Percentiles rank a stretch among this genome's conserved stretches.
These are phyloP conservation scores for Puccinia coronata DNA, from an alignment of 1,284 basidiomycete species.

Conservation along the genomic window DNA sequence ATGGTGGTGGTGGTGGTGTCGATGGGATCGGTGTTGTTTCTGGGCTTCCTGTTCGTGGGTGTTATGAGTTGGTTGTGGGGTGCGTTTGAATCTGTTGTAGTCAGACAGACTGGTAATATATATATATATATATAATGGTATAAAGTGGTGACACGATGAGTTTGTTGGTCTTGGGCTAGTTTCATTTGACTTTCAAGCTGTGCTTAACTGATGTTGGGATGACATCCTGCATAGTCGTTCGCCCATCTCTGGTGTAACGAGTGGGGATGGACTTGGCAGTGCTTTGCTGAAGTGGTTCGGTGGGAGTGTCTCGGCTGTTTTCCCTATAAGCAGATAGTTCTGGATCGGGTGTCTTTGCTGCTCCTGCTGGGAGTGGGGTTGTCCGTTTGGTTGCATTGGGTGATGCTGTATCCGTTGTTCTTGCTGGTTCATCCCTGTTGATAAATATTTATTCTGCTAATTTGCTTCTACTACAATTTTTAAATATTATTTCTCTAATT, in stretches of 20 bases:
- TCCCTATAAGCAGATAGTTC: too few relatives aligned
- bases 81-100: slow-evolving; percentile 46
- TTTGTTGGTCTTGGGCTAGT: background rate
- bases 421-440: too few relatives aligned
- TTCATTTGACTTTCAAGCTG: background rate
- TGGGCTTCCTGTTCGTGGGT: background rate
- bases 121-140: too few relatives aligned
- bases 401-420: too few relatives aligned
- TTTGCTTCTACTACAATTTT: too few relatives aligned
- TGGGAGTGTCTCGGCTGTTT: too few relatives aligned
- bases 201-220: slow-evolving; percentile 44
- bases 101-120: slow-evolving; percentile 46
- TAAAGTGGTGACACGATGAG: too few relatives aligned
- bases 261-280: slow-evolving; percentile 27
- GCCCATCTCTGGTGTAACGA: slow-evolving; percentile 46
- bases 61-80: background rate
- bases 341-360: too few relatives aligned
- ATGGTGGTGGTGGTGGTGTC: slow-evolving; percentile 7
- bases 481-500: too few relatives aligned
- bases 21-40: slow-evolving; percentile 12
- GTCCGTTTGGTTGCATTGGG: too few relatives aligned
- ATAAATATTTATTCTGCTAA: too few relatives aligned
- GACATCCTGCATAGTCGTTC: slow-evolving; percentile 34
- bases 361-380: too few relatives aligned
- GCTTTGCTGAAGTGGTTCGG: slow-evolving; percentile 42